phyloP scores from a whole-genome alignment of 1,139 yeast species.

The Hyphopichia pseudoburtonii region DNA sequence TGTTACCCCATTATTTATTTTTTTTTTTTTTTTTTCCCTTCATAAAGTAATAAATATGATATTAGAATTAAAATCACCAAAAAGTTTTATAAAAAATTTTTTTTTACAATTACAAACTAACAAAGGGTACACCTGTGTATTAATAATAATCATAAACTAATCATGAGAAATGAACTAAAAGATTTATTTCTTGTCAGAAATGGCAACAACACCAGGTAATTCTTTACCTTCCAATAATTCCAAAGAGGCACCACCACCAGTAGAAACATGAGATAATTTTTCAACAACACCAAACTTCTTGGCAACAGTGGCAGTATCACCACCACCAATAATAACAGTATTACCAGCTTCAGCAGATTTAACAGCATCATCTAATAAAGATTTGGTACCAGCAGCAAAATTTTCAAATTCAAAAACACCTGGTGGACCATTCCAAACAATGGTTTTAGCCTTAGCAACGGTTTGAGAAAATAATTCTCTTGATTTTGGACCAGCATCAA shows the following conservation, averaged over 20 bases:
- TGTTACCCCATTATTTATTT: neutral
- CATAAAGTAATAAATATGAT: too few relatives aligned
- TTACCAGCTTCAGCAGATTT: slow-evolving; percentile 83
- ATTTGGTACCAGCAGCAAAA: slow-evolving; percentile 87
- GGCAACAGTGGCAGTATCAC: slow-evolving; percentile 99
- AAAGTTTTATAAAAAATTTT: too few relatives aligned
- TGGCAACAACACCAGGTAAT: slow-evolving; percentile 93
- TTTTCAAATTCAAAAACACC: slow-evolving; percentile 96
- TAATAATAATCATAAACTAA: neutral
- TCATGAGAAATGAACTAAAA: neutral
- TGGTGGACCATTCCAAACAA: slow-evolving; percentile 99
- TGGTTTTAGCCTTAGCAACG: slow-evolving; percentile 90
- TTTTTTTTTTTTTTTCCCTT: neutral
- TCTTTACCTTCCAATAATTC: slow-evolving; percentile 97
- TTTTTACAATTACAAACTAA: neutral
- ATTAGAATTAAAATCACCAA: neutral
- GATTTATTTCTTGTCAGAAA: slow-evolving; percentile 59
- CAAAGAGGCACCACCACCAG: slow-evolving; percentile 99
- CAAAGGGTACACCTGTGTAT: neutral
- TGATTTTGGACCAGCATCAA: slow-evolving; percentile 91
- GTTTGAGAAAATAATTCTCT: slow-evolving; percentile 72
- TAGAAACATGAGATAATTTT: slow-evolving; percentile 93
- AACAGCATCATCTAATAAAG: slow-evolving; percentile 83
- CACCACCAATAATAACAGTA: slow-evolving; percentile 98
- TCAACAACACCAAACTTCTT: slow-evolving; percentile 95